A percentile compares a stretch with the other conserved stretches of the same genome.
Conservation (phyloP, 768 basidiomycete genomes). For the Mycena capillaripes region DNA sequence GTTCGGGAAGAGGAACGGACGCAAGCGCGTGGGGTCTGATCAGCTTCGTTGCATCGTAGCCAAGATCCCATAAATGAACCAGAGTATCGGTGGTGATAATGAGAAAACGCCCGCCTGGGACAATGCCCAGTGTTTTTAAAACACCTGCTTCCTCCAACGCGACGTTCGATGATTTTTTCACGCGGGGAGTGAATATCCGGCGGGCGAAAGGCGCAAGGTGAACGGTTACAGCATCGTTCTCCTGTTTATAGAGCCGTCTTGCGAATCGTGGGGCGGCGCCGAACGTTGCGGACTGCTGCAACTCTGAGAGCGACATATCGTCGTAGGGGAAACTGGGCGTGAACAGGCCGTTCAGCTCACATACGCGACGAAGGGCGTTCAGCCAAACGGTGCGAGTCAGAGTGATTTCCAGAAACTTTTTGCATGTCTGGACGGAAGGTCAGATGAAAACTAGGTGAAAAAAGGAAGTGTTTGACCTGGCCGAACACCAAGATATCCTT, state of each 20-base stretch:
- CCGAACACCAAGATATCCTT: conserved; percentile 12
- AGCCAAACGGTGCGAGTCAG: conserved; percentile 37
- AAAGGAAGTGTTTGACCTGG: neutral
- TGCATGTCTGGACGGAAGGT: neutral
- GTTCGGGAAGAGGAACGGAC: neutral
- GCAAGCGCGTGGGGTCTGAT: conserved; percentile 19
- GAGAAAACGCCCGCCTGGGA: conserved; percentile 25
- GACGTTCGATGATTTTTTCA: conserved; percentile 7
- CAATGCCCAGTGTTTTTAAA: conserved; percentile 1
- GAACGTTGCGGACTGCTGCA: conserved; percentile 33
- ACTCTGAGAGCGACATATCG: conserved; percentile 32
- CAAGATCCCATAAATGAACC: conserved; percentile 18
- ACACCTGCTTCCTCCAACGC: neutral
- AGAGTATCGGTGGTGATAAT: conserved; percentile 6
- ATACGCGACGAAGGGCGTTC: conserved; percentile 34
- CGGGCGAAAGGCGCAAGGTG: neutral
- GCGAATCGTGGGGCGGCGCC: conserved; percentile 29
- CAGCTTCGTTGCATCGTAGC: neutral
- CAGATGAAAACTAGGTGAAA: neutral
- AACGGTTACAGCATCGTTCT: neutral
- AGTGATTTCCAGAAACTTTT: neutral
- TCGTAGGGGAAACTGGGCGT: conserved; percentile 36
- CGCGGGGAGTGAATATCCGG: conserved; percentile 2
- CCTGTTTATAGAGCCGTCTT: neutral
- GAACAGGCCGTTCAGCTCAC: conserved; percentile 33